Evolutionary conservation across 768 basidiomycete genomes (phyloP), one percentile per base, ranked within the genome.

Genomic region (Kwoniella bestiolae): DNA sequence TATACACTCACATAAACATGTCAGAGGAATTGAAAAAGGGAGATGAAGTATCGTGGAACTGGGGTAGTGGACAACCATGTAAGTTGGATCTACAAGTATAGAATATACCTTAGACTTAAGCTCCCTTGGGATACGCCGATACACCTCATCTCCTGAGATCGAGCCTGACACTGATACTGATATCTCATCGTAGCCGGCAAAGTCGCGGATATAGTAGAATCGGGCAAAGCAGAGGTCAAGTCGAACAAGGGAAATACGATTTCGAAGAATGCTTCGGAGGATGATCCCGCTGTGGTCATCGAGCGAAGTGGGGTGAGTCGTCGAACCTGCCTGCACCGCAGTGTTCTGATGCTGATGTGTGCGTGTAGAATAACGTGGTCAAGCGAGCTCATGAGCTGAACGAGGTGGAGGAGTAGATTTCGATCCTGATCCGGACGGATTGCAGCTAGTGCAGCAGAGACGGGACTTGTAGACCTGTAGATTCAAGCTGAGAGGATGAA

Each of bases 351-450:
- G 58, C 25, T 60, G 23, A 46, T 32, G 9, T 11, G 25, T n/a
- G 14, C 14, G 32, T 2, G 34, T 38, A 86, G 84, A 86, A 85
- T 61, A 82, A 85, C 66, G 84, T 85, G 2, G 85, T 85, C 51
- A 86, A 86, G 82, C 78, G 84, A 7, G 84, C 84, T 0, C 84
- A 85, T 62, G 85, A 86, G 75, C 65, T 86, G 66, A 83, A 84
- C 44, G 81, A 83, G 64, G 82, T 83, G 12, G 82, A 83, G 49
- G 75, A 47, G 14, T 71, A 70, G 58, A 56, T 41, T n/a, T n/a
- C n/a, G n/a, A n/a, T n/a, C n/a, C n/a, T n/a, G n/a, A n/a, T n/a
- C n/a, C n/a, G n/a, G n/a, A n/a, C n/a, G n/a, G n/a, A n/a, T n/a
- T n/a, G n/a, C n/a, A n/a, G n/a, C n/a, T n/a, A n/a, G n/a, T n/a